phyloP scores from a whole-genome alignment of 495 filamentous ascomycete species.

The Lepraria neglecta region DNA sequence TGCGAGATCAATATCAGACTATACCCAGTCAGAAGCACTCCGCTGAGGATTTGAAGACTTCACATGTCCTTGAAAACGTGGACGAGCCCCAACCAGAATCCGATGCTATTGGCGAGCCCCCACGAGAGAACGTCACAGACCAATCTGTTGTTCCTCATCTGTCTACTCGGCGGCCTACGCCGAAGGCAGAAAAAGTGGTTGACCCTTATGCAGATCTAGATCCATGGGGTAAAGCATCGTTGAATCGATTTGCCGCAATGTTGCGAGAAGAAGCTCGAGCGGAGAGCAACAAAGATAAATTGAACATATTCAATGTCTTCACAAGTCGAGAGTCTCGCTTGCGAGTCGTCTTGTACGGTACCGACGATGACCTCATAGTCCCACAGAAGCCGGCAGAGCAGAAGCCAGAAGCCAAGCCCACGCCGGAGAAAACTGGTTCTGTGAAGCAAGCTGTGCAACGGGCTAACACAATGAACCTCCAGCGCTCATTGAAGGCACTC shows the following conservation, averaged over 20 bases:
- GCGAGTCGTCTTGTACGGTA: slow-evolving; percentile 47
- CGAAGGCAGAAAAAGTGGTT: slow-evolving; percentile 14
- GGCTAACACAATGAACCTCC: slow-evolving; percentile 18
- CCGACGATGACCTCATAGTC: slow-evolving; percentile 36
- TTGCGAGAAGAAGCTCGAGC: slow-evolving; percentile 48
- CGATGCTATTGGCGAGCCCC: not conserved
- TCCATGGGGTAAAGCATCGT: slow-evolving; percentile 48
- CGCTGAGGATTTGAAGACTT: not conserved
- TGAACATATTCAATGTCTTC: slow-evolving; percentile 48
- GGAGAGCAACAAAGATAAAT: slow-evolving; percentile 45
- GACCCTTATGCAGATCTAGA: slow-evolving; percentile 48
- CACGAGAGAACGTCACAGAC: not conserved
- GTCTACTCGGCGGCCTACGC: not conserved
- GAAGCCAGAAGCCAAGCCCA: slow-evolving; percentile 17
- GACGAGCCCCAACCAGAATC: not conserved
- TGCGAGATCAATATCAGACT: not conserved
- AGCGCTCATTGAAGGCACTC: slow-evolving; percentile 25
- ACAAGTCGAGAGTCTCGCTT: slow-evolving; percentile 47
- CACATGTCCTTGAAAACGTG: not conserved
- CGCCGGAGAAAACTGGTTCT: slow-evolving; percentile 20
- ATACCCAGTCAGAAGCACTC: not conserved
- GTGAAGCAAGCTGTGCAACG: slow-evolving; percentile 21
- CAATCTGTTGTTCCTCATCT: not conserved
- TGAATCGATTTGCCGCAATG: slow-evolving; percentile 48
- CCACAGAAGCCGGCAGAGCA: slow-evolving; percentile 19